Evolutionary conservation across 2,329 filamentous ascomycete genomes (phyloP), one percentile per base, ranked within the genome.

Genomic region (Myotisia sp.): DNA sequence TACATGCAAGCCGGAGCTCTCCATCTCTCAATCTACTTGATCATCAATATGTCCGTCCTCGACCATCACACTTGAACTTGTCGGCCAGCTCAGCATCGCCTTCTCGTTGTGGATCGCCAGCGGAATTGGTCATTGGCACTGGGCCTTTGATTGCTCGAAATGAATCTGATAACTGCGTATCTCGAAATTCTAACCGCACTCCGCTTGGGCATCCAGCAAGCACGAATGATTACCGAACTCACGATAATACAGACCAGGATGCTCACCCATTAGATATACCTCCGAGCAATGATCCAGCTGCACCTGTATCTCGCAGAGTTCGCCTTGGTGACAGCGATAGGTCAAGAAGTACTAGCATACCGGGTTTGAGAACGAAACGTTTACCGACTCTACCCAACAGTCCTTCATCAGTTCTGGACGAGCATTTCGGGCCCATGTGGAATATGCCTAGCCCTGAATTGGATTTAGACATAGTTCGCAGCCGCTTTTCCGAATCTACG

Each of bases 351-450:
- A n/a, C n/a, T n/a, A n/a, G n/a, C n/a, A n/a, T n/a, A n/a, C n/a
- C n/a, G n/a, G 45, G 52, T 36, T 41, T 50, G 12, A 45, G 44
- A 20, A 48, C 56, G 12, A 64, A 64, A 39, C 47, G 60, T 26
- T 49, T 64, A 14, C 61, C 61, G 4, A 62, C 60, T 5, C 47
- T 64, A 13, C 61, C 61, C 6, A 64, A 63, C 40, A 58, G 58
- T 4, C 61, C 60, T 18, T 63, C 60, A 0, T 63, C 60, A 1
- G 59, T 60, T 22, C 53, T 60, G 50, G 56, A 61, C 14, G 55
- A 59, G 37, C 10, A 8, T n/a, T 23, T 14, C 20, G 55, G 51
- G 12, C 17, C 29, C 20, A 32, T 22, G 13, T 34, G 14, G 14
- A 9, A 22, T 6, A 44, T 59, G 10, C 49, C 23, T 6, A 16